Base-by-base conservation (phyloP, 805 yeast genomes). In the Yamadazyma sp. region DNA sequence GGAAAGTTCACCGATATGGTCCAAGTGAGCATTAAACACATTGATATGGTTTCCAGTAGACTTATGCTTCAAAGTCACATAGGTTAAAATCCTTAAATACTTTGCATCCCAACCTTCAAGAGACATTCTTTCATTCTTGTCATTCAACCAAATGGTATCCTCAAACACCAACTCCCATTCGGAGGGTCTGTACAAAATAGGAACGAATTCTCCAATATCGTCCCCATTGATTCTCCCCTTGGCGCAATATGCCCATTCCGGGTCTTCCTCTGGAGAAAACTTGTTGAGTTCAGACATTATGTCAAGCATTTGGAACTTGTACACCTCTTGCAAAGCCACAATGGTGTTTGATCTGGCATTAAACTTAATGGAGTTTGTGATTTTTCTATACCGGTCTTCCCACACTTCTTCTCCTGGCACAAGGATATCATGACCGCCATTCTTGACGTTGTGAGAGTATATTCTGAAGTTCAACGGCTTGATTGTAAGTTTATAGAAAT, bases 291-390 rank as follows among this genome's bases (percentile, higher is more conserved):
- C 51, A 1, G 41, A 38, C 44, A 64, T 37, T 3, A 65, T 54
- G 38, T 64, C 70, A 15, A 48, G 37, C 38, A 63, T 46, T 42
- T 65, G 70, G 41, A 60, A 51, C 42, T 57, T 53, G 34, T 65
- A 56, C 15, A 60, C 70, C 41, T 64, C 70, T 44, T 65, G 71
- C 22, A 65, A 49, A 48, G 73, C 37, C 49, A 52, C 72, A n/a
- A 75, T 60, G 2, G 53, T 49, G 43, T 58, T 58, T 3, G 37
- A 20, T 7, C 31, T 37, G 9, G 52, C 30, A 40, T 61, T 52
- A 36, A 53, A 50, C 34, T 67, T 51, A n/a, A 62, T 53, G 10
- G 59, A 49, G 26, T 47, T 54, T 32, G 44, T 38, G 7, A 36
- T 39, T 9, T 48, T 45, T 19, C 44, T 44, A 23, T 39, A 40